These are phyloP conservation scores for Clitopilus hobsonii DNA, from an alignment of 768 basidiomycete genomes.

Conservation along the genomic window DNA sequence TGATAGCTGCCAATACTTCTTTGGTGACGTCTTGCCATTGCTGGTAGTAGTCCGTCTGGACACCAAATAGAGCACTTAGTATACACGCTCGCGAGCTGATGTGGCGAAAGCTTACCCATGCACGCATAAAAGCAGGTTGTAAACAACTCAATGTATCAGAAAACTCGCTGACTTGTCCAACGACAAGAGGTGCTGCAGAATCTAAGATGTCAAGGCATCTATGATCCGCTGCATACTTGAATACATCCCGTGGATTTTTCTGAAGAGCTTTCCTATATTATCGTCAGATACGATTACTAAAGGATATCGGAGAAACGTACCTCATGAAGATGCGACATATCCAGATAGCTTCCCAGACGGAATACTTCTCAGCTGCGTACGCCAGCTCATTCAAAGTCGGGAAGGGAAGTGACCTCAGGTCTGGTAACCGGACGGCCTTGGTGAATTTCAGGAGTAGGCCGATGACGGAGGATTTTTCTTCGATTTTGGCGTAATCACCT, in stretches of 20 bases:
- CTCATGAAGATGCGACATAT: conserved; percentile 12
- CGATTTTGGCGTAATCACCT: conserved; percentile 16
- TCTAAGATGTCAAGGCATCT: conserved; percentile 15
- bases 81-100: background rate
- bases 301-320: background rate
- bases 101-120: background rate
- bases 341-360: conserved; percentile 20
- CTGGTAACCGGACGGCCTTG: conserved; percentile 18
- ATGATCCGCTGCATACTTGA: conserved; percentile 17
- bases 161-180: background rate
- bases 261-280: conserved; percentile 10
- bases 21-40: background rate
- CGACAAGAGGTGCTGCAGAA: conserved; percentile 14
- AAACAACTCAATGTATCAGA: background rate
- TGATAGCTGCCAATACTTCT: background rate
- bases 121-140: background rate
- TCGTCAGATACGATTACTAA: background rate
- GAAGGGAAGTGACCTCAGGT: conserved; percentile 14
- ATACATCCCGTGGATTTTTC: conserved; percentile 12
- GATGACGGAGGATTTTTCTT: conserved; percentile 17
- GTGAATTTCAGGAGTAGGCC: conserved; percentile 22
- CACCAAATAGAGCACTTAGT: background rate
- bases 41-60: background rate
- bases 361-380: conserved; percentile 28
- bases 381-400: conserved; percentile 14